A percentile compares a stretch with the other conserved stretches of the same genome.
These are phyloP conservation scores for Gonapodya sp. DNA, from an alignment of 192 early-diverging fungal species.

Conservation along the genomic window DNA sequence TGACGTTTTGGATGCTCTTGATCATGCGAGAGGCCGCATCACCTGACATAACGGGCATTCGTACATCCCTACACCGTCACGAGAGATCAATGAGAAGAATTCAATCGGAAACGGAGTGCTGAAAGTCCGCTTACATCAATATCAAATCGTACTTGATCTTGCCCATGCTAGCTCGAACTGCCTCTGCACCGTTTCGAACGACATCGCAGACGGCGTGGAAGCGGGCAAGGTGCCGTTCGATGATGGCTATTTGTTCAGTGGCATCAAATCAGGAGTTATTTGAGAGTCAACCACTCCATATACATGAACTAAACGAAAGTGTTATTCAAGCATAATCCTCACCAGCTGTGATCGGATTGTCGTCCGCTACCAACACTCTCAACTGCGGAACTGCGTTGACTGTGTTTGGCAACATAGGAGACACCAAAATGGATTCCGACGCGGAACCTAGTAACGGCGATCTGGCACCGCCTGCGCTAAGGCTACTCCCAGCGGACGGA, in stretches of 20 bases:
- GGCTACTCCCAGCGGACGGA: neutral
- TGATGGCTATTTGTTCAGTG: slow-evolving; percentile 66
- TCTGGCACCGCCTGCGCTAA: neutral
- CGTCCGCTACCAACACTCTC: slow-evolving; percentile 70
- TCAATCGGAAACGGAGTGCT: slow-evolving; percentile 52
- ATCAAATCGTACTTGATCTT: slow-evolving; percentile 84
- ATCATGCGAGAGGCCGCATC: slow-evolving; percentile 89
- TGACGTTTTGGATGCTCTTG: slow-evolving; percentile 81
- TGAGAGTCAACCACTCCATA: neutral
- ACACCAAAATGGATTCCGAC: neutral
- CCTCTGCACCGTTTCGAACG: slow-evolving; percentile 84
- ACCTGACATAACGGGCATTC: slow-evolving; percentile 63
- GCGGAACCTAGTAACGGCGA: neutral
- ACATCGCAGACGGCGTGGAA: slow-evolving; percentile 71
- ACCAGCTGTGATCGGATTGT: slow-evolving; percentile 71
- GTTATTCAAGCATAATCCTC: neutral
- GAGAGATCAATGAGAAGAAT: neutral
- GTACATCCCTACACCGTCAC: slow-evolving; percentile 12
- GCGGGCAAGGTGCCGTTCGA: slow-evolving; percentile 76
- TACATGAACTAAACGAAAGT: too few relatives aligned
- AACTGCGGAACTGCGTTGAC: too few relatives aligned
- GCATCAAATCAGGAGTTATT: neutral
- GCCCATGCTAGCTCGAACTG: slow-evolving; percentile 79
- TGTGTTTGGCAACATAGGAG: too few relatives aligned
- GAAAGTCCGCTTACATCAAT: slow-evolving; percentile 92